Percentiles rank a stretch among this genome's conserved stretches.
Evolutionary conservation across 306 rosid genomes (phyloP).

Genomic region (Hylodesmum podocarpum): DNA sequence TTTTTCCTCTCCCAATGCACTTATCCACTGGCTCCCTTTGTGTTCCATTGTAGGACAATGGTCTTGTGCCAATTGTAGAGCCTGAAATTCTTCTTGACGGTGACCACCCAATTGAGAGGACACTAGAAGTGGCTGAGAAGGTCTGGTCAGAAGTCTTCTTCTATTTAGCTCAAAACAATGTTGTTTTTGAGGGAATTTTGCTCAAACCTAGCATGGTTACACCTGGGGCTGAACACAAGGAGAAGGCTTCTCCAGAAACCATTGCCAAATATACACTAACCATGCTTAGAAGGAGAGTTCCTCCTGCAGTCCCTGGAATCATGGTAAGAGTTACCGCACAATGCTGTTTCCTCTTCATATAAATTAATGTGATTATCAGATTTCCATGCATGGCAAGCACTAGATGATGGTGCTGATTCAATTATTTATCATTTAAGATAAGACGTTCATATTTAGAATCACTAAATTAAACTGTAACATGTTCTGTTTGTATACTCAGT

Average conservation of each 20-base stretch:
- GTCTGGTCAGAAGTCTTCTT: conserved; percentile 97
- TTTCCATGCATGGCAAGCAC: background rate
- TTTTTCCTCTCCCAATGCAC: background rate
- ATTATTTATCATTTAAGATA: background rate
- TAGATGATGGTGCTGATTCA: conserved; percentile 1
- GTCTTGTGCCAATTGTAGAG: conserved; percentile 98
- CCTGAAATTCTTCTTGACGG: conserved; percentile 99
- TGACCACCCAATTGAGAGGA: conserved; percentile 93
- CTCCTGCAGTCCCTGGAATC: conserved; percentile 99
- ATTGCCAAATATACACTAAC: conserved; percentile 76
- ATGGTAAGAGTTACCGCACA: conserved; percentile 58
- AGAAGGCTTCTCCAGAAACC: conserved; percentile 86
- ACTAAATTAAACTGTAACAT: conserved; percentile 5
- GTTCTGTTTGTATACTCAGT: conserved; percentile 49
- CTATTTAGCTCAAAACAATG: conserved; percentile 94
- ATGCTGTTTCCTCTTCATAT: background rate
- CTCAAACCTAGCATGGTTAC: conserved; percentile 99
- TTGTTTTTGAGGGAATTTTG: conserved; percentile 90
- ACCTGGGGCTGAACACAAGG: conserved; percentile 97
- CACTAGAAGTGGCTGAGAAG: conserved; percentile 95
- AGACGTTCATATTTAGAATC: conserved; percentile 1
- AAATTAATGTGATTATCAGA: background rate
- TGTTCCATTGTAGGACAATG: conserved; percentile 71
- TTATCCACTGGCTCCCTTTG: background rate
- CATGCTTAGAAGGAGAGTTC: conserved; percentile 90